Evolutionary conservation across 345 rosid genomes (phyloP), one percentile per base, ranked within the genome.

Genomic region (Clarkia xantiana): DNA sequence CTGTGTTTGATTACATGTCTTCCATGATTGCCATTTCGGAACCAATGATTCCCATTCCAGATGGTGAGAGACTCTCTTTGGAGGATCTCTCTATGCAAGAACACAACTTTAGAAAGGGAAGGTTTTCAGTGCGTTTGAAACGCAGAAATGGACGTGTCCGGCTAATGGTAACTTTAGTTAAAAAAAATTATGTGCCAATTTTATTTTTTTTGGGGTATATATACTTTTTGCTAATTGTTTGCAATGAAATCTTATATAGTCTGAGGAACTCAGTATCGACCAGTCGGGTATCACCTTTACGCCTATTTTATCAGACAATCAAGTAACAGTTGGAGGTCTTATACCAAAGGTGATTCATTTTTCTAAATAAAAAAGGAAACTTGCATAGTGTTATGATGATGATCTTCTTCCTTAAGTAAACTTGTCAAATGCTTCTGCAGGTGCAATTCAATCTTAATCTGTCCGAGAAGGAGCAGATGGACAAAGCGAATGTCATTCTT

Each of bases 71-170:
- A 58, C 62, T 68, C 62, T 74, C 80, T 64, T 59, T 65, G 55
- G 82, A 70, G 59, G 74, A 40, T 42, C 41, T 76, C 46, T 66
- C 78, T 51, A 62, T 54, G 62, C 60, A 56, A 48, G 78, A 80
- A 65, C 76, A 69, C 44, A 74, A 70, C 58, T 62, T 65, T 12
- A 70, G 78, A 55, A 74, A 58, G 59, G 95, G 85, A 61, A 75
- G 69, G 70, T 66, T 87, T 40, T 75, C 73, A 64, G 80, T 70
- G 49, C 74, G 86, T 44, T 68, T 84, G 54, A 91, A 91, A 73
- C 81, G 79, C 58, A 76, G 94, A 46, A 91, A 91, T 70, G 96
- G 96, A 41, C 84, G 95, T 1, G 76, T 91, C 40, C 74, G 86
- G 47, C 65, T 73, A 51, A 71, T 77, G 96, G 96, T 84, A 59